Evolutionary conservation across 305 asterid species (phyloP).

Genomic region (Solanum chacoense): DNA sequence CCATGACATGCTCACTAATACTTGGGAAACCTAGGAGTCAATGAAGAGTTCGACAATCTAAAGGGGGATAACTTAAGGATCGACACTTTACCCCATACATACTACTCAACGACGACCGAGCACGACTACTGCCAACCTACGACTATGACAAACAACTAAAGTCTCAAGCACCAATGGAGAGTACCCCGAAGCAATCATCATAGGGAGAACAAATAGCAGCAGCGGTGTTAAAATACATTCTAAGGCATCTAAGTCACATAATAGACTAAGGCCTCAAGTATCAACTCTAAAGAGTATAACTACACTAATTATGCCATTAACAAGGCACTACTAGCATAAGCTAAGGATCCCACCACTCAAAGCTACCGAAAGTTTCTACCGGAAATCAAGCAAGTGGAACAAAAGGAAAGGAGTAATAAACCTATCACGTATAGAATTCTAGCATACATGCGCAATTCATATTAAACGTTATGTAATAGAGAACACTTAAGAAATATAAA

Average conservation of each 20-base stretch:
- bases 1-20: not conserved
- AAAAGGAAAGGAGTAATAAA: not conserved
- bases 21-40: not conserved
- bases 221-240: not conserved
- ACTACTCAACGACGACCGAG: not conserved
- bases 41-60: not conserved
- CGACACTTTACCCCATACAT: not conserved
- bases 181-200: not conserved
- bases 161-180: not conserved
- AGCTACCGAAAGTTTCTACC: too few relatives aligned
- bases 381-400: not conserved
- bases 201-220: not conserved
- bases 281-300: too few relatives aligned
- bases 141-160: not conserved
- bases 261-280: too few relatives aligned
- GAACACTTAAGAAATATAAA: not conserved
- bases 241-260: not conserved
- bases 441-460: not conserved
- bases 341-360: not conserved
- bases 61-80: not conserved
- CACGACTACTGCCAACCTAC: not conserved
- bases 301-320: too few relatives aligned
- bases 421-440: too few relatives aligned
- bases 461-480: too few relatives aligned
- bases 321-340: not conserved